Base-by-base conservation (phyloP, 495 filamentous ascomycete species). In the Tuber indicum region DNA sequence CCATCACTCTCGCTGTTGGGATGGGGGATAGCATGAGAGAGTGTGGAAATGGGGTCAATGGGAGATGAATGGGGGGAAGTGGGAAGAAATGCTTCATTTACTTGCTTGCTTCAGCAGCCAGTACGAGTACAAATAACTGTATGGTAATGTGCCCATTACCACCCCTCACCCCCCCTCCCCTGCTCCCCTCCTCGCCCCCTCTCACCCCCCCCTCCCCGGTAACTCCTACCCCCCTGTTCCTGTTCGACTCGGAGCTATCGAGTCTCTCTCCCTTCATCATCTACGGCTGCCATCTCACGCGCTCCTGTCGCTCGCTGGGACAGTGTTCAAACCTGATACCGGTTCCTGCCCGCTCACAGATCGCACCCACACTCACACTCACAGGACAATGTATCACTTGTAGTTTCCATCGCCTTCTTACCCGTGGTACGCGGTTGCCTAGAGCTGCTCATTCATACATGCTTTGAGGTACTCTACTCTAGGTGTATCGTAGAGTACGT, bases 271-370 rank as follows among this genome's bases (percentile, higher is more conserved):
- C 45, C 45, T 46, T 17, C 58, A 32, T 62, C 52, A 62, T 70
- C 75, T 78, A 72, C 71, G 76, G 58, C 76, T 79, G 69, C 72
- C 36, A 75, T 75, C 78, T 80, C 77, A 80, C 78, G 77, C 78
- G 77, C 78, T 80, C 78, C 70, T 72, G 47, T 79, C 70, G 26
- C 58, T 32, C 58, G 32, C 58, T 66, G 58, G 58, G 58, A 26
- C 58, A 66, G n/a, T 32, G 10, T 66, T 66, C 58, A 66, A 66
- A 66, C 58, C 58, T 66, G 58, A 66, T 66, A 32, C 58, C 26
- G 6, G n/a, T 32, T 66, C 58, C n/a, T 32, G 1, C 58, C n/a
- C 10, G 58, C 58, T 66, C 58, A 32, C 58, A 16, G 26, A 66
- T 66, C 58, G 32, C 58, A 46, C 45, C 45, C 42, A 58, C 49